Percentiles rank a stretch among this genome's conserved stretches.
Conservation (phyloP, 1,139 yeast genomes). For the Sugiyamaella grinbergsii region DNA sequence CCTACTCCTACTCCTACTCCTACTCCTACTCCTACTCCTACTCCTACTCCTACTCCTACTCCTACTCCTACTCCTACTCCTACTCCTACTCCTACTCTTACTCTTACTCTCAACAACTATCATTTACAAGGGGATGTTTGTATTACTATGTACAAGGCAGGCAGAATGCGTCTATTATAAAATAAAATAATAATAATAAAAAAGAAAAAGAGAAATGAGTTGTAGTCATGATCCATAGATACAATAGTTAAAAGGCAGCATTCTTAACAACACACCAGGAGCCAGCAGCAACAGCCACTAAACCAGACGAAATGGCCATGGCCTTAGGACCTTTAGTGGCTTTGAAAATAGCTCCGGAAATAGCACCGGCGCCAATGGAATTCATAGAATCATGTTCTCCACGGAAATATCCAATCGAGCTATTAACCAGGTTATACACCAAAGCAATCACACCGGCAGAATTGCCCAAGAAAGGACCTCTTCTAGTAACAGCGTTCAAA, state of each 20-base stretch:
- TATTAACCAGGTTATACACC: slow-evolving; percentile 81
- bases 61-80: no score
- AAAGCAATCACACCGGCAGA: slow-evolving; percentile 92
- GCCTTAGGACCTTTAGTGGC: slow-evolving; percentile 84
- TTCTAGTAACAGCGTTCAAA: slow-evolving; percentile 86
- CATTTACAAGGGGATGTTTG: not conserved
- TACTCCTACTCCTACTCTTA: no score
- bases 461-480: slow-evolving; percentile 96
- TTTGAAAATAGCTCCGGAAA: slow-evolving; percentile 90
- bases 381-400: slow-evolving; percentile 87
- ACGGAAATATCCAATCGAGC: slow-evolving; percentile 72
- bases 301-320: slow-evolving; percentile 81
- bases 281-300: slow-evolving; percentile 89
- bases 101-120: no score
- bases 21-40: no score
- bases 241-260: slow-evolving; percentile 31
- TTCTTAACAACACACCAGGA: slow-evolving; percentile 88
- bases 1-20: no score
- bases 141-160: slow-evolving; percentile 18
- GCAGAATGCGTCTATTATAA: slow-evolving; percentile 6
- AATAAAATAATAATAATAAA: no score
- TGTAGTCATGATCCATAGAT: not conserved
- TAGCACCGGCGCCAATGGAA: slow-evolving; percentile 85
- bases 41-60: no score
- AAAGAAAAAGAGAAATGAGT: not conserved